Base-by-base conservation (phyloP, 2,329 filamentous ascomycete species). In the Phyllosticta paracitricarpa region DNA sequence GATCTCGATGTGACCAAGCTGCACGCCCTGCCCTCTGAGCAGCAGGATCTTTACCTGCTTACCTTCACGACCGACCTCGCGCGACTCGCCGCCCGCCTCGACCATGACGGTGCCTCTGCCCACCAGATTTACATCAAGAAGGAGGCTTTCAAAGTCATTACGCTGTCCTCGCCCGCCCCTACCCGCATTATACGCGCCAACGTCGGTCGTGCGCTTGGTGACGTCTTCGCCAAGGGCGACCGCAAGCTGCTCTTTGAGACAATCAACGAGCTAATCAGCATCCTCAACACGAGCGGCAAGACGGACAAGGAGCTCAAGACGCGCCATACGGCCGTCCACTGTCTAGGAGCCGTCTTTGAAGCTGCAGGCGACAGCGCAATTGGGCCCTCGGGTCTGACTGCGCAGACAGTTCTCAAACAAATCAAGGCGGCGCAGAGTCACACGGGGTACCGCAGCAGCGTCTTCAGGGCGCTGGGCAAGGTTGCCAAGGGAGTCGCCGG, bases 281-380 rank as follows among this genome's bases (percentile, higher is more conserved):
- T 96, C 61, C 73, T 96, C 54, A 85, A 85, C 63, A 82, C 82
- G 56, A 84, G 87, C 22, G 71, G 72, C 33, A 97, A 96, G 73
- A 81, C 80, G 59, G 92, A 97, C 62, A 85, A 85, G 66, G 91
- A 96, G 68, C 73, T 88, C 58, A 85, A 86, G 69, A 83, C 85
- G 3, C 95, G 90, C 74, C 92, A 97, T 81, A 91, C 91, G 5
- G 93, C 93, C 24, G 88, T 89, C 51, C 84, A 88, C 71, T 96
- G 91, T 70, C 73, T 99, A 66, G 94, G 94, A 33, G 88, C 94
- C 70, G 84, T 97, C 35, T 97, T 92, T 74, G 89, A 88, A 62
- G 85, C 89, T n/a, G 93, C 93, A 2, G 94, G 94, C 59, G 94
- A 97, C 73, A 97, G 93, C 73, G 91, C 89, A 56, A 89, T 96